These are phyloP conservation scores for Gaertneriomyces sp. DNA, from an alignment of 192 early-diverging fungal species.

Conservation along the genomic window DNA sequence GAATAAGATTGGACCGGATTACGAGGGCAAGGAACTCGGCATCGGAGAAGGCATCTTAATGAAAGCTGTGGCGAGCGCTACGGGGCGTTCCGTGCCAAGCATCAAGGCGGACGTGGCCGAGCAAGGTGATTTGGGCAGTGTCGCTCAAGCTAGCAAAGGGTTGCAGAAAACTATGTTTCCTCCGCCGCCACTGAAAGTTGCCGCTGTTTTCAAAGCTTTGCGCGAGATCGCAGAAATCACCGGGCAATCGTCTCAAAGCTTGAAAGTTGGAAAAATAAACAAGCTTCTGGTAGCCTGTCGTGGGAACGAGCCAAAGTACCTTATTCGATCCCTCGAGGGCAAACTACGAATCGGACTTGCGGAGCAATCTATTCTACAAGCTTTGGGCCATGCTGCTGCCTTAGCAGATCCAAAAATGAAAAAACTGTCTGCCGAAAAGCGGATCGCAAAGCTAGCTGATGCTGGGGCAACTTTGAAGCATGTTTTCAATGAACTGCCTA, in stretches of 20 bases:
- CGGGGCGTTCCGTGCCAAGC: slow-evolving; percentile 67
- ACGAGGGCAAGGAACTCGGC: slow-evolving; percentile 93
- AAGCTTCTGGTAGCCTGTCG: slow-evolving; percentile 71
- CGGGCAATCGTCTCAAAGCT: slow-evolving; percentile 72
- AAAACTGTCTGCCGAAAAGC: slow-evolving; percentile 41
- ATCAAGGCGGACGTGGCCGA: slow-evolving; percentile 77
- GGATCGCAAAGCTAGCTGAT: slow-evolving; percentile 43
- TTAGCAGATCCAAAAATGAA: slow-evolving; percentile 51
- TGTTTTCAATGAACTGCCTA: slow-evolving; percentile 83
- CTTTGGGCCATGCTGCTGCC: slow-evolving; percentile 82
- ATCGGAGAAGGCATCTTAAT: slow-evolving; percentile 91
- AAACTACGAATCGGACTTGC: slow-evolving; percentile 95
- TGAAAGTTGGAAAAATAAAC: slow-evolving; percentile 74
- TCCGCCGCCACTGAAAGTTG: slow-evolving; percentile 74
- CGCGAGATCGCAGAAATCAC: slow-evolving; percentile 80
- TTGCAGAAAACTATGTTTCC: slow-evolving; percentile 80
- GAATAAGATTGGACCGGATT: slow-evolving; percentile 88
- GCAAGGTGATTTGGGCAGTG: slow-evolving; percentile 84
- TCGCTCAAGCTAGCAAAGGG: slow-evolving; percentile 82
- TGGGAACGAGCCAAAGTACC: slow-evolving; percentile 79
- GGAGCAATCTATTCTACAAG: slow-evolving; percentile 83
- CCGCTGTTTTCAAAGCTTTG: slow-evolving; percentile 79
- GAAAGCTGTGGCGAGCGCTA: slow-evolving; percentile 88
- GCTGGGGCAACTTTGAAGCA: slow-evolving; percentile 58
- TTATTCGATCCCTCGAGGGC: slow-evolving; percentile 86